Base-by-base conservation (phyloP, 257 asterid genomes). In the Nicotiana attenuata region DNA sequence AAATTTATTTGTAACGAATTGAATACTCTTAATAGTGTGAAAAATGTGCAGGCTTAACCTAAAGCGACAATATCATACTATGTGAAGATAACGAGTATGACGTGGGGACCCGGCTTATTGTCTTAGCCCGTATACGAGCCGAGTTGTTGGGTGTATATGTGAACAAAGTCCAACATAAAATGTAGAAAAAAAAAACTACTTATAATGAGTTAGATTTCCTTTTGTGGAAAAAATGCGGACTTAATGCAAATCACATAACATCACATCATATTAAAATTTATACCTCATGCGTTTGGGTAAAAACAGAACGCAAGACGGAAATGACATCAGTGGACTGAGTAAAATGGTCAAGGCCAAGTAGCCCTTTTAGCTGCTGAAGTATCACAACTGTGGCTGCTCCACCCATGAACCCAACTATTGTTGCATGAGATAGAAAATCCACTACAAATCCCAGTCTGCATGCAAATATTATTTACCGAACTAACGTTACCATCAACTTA, bases 361-460 rank as follows among this genome's bases (percentile, higher is more conserved):
- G 41, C 24, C 98, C 97, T 82, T 93, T 96, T 1, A 96, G 80
- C 83, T 96, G 99, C 66, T 96, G 99, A 0, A 96, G 88, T 82
- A 90, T 86, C 45, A 96, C 98, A 3, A 96, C 98, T 22, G 99
- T 96, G 0, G 98, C 99, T 1, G 99, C 97, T 55, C 99, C 99
- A 0, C 88, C 95, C 99, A 94, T 96, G 92, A 96, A 96, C 63
- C 98, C 98, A 35, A 96, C 97, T 55, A 96, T 96, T 1, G 98
- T 94, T 81, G 99, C 97, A 86, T 96, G 98, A 55, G 99, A 96
- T n/a, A 96, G 89, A 84, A 96, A 96, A 86, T 96, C 99, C 78
- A 94, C 99, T 0, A 96, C 89, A 60, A 96, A 96, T 87, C 99
- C 99, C 84, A 96, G 84, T 90, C 99, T 95, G 91, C 60, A 77